A percentile compares a stretch with the other conserved stretches of the same genome.
These are phyloP conservation scores for Limonomyces culmigenus DNA, from an alignment of 1,284 basidiomycete genomes.

Conservation along the genomic window DNA sequence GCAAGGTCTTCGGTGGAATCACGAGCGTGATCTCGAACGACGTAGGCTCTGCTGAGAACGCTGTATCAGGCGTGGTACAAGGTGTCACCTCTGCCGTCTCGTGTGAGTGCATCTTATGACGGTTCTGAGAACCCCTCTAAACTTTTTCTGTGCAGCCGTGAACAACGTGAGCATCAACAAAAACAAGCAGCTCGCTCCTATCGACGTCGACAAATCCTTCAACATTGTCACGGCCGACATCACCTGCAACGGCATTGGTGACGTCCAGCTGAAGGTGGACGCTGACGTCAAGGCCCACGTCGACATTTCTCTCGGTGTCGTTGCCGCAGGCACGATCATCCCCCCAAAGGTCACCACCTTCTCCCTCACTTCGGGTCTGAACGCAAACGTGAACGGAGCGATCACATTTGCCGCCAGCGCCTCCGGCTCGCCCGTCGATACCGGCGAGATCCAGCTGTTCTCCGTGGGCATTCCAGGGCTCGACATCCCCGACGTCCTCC, in stretches of 20 bases:
- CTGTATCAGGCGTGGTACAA: slow-evolving; percentile 6
- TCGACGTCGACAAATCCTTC: slow-evolving; percentile 18
- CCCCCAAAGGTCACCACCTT: slow-evolving; percentile 21
- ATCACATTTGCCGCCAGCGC: slow-evolving; percentile 18
- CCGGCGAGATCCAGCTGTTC: slow-evolving; percentile 18
- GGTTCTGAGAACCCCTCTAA: background rate
- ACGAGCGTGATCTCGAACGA: too few relatives aligned
- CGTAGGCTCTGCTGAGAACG: too few relatives aligned
- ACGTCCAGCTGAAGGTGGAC: slow-evolving; percentile 18
- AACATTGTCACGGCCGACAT: slow-evolving; percentile 23
- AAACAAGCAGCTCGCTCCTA: slow-evolving; percentile 12
- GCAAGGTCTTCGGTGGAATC: too few relatives aligned
- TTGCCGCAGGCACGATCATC: slow-evolving; percentile 22
- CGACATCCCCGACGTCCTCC: slow-evolving; percentile 24
- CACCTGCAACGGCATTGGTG: slow-evolving; percentile 18
- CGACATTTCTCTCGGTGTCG: slow-evolving; percentile 21
- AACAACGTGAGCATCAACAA: too few relatives aligned
- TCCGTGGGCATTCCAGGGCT: slow-evolving; percentile 21
- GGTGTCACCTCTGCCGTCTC: slow-evolving; percentile 2
- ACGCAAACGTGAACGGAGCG: slow-evolving; percentile 16
- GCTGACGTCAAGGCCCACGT: slow-evolving; percentile 21
- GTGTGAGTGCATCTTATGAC: slow-evolving; percentile 4
- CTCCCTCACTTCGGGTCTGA: slow-evolving; percentile 6
- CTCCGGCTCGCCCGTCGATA: slow-evolving; percentile 14
- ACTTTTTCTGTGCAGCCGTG: slow-evolving; percentile 6